Conservation (phyloP, 2,329 filamentous ascomycete genomes). For the Hyphodiscus sp. region DNA sequence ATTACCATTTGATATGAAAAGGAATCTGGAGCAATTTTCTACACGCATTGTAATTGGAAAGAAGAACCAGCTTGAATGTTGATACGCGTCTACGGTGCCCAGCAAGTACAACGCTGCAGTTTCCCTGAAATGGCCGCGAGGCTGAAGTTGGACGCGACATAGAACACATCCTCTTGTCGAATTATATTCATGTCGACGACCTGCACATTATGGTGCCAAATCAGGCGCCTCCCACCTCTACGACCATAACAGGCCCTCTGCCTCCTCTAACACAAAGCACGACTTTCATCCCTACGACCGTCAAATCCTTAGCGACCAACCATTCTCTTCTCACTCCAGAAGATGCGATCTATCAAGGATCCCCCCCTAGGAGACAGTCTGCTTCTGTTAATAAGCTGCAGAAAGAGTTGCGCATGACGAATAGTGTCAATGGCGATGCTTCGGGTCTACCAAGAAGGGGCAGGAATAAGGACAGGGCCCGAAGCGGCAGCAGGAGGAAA, state of each 20-base stretch:
- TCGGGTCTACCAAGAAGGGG: conserved; percentile 16
- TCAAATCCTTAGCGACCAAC: conserved; percentile 31
- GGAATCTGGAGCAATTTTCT: no score
- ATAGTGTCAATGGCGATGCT: conserved; percentile 15
- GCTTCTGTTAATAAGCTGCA: conserved; percentile 34
- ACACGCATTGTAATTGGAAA: no score
- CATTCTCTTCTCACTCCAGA: conserved; percentile 72
- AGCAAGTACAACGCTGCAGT: no score
- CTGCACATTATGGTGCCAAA: conserved; percentile 26
- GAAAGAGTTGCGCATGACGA: conserved; percentile 32
- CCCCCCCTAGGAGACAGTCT: conserved; percentile 49
- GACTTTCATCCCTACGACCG: conserved; percentile 15
- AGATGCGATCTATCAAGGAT: conserved; percentile 66
- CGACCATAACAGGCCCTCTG: conserved; percentile 14
- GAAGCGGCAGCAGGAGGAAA: conserved; percentile 55
- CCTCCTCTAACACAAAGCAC: conserved; percentile 22
- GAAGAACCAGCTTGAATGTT: no score
- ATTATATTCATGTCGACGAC: conserved; percentile 11
- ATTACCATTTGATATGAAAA: no score
- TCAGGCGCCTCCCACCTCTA: conserved; percentile 18
- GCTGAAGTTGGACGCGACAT: not conserved
- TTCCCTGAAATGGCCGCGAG: not conserved
- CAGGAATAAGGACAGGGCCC: conserved; percentile 23
- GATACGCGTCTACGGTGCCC: no score
- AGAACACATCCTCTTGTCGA: not conserved